Conservation (phyloP, 805 yeast species). For the Candida namnaoensis region DNA sequence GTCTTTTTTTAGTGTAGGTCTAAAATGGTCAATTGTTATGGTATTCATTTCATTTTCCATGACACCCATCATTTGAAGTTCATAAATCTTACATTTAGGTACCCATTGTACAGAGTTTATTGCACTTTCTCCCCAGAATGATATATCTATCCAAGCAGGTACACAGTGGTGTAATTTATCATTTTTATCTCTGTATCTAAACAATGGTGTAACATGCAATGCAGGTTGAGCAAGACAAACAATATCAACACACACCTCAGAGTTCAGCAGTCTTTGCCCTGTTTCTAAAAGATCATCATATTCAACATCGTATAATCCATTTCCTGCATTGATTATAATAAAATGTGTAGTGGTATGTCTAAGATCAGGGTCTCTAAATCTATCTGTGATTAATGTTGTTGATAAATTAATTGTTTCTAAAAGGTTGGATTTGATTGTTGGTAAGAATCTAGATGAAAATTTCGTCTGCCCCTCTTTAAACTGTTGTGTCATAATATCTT, state of each 20-base stretch:
- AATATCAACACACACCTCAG: constrained; percentile 84
- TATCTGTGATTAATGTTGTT: constrained; percentile 64
- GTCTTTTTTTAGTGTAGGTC: constrained; percentile 18
- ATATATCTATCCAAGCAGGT: constrained; percentile 93
- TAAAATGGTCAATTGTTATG: constrained; percentile 55
- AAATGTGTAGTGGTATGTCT: constrained; percentile 90
- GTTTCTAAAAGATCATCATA: constrained; percentile 67
- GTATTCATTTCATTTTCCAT: constrained; percentile 84
- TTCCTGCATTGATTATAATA: constrained; percentile 81
- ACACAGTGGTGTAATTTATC: constrained; percentile 59
- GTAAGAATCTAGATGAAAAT: constrained; percentile 45
- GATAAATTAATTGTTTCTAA: constrained; percentile 85
- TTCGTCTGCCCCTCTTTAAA: constrained; percentile 24
- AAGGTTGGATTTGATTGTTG: constrained; percentile 84
- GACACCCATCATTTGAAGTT: constrained; percentile 95
- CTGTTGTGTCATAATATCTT: constrained; percentile 52
- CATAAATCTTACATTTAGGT: constrained; percentile 93
- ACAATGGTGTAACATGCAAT: constrained; percentile 82
- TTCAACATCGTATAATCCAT: constrained; percentile 90
- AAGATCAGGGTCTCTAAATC: constrained; percentile 77
- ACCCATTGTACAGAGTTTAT: constrained; percentile 57
- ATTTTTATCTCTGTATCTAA: constrained; percentile 54
- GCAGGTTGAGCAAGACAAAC: constrained; percentile 89
- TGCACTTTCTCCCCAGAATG: constrained; percentile 65
- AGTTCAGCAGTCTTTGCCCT: constrained; percentile 61